Conservation (phyloP, 495 filamentous ascomycete genomes). For the Penicillium malachiteum region DNA sequence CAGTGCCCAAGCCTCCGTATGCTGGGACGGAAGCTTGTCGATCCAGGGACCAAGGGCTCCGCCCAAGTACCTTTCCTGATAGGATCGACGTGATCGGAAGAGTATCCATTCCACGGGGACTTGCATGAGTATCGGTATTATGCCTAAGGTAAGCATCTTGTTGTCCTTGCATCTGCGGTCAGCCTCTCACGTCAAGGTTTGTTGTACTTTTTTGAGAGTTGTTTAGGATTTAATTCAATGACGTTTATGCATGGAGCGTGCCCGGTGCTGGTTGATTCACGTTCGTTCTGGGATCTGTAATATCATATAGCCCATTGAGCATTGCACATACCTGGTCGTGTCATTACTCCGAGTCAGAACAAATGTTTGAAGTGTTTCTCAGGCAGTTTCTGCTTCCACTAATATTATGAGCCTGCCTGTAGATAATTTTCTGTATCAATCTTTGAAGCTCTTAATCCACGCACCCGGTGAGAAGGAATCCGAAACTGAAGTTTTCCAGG, state of each 20-base stretch:
- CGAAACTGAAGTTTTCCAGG: no score
- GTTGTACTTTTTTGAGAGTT: background rate
- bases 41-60: slow-evolving; percentile 6
- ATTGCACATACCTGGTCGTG: no score
- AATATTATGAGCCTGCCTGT: no score
- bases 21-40: slow-evolving; percentile 2
- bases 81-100: slow-evolving; percentile 11
- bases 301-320: no score
- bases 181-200: background rate
- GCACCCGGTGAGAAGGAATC: no score
- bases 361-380: no score
- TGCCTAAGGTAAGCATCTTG: slow-evolving; percentile 1
- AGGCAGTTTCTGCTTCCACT: no score
- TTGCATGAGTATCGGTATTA: slow-evolving; percentile 8
- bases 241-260: background rate
- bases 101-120: slow-evolving; percentile 13
- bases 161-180: background rate
- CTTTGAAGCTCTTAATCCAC: no score
- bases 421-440: no score
- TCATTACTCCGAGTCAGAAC: no score
- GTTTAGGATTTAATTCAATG: background rate
- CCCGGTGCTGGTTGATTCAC: no score
- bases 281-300: no score
- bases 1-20: background rate
- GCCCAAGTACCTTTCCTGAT: background rate